Conservation (phyloP, 2,329 filamentous ascomycete genomes). For the Venturiaceae sp. region DNA sequence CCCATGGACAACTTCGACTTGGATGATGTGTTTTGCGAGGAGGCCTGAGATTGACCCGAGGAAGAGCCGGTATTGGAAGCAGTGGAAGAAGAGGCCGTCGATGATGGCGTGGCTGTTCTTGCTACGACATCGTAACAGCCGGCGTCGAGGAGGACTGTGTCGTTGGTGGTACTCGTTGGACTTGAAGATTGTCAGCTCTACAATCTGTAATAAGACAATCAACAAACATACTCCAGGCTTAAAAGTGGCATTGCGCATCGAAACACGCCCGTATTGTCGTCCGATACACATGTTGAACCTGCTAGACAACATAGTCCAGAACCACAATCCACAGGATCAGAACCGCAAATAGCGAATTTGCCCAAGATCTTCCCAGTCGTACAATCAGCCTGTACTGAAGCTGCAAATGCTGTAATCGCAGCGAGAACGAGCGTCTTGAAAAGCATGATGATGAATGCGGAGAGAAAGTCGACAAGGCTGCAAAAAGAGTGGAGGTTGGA, state of each 20-base stretch:
- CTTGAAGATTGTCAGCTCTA: neutral
- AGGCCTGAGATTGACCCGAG: neutral
- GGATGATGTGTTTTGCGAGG: neutral
- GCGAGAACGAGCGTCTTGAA: constrained; percentile 3
- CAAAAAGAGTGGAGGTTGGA: neutral
- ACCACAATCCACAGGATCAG: constrained; percentile 7
- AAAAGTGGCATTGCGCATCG: neutral
- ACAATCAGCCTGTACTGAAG: neutral
- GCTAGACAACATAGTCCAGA: constrained; percentile 3
- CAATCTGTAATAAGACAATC: neutral
- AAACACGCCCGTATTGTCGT: neutral
- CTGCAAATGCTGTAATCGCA: neutral
- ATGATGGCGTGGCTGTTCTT: neutral
- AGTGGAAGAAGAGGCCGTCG: neutral
- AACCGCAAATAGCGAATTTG: constrained; percentile 7
- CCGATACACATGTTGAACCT: constrained; percentile 6
- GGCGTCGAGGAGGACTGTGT: neutral
- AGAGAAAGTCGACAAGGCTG: neutral
- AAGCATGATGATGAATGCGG: neutral
- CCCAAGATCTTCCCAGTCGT: constrained; percentile 4
- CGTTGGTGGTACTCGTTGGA: neutral
- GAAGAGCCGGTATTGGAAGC: neutral
- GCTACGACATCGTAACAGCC: neutral
- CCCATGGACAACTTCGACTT: neutral
- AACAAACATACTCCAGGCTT: neutral